Base-by-base conservation (phyloP, 2,329 filamentous ascomycete genomes). In the Aureobasidium sp. region DNA sequence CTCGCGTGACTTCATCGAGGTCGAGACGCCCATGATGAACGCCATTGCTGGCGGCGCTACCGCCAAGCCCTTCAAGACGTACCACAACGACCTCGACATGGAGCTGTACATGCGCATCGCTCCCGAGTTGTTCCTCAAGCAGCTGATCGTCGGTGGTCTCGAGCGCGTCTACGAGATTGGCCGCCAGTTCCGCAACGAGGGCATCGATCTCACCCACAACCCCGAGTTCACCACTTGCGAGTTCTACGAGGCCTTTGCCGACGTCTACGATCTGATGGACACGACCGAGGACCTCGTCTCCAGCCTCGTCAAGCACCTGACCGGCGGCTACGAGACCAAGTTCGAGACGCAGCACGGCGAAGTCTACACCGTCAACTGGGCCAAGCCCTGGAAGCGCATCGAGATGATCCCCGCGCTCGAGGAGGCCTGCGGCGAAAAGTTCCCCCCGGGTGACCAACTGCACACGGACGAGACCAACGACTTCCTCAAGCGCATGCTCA, bases 1-100 rank as follows among this genome's bases (percentile, higher is more conserved):
- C 64, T 60, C 60, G 61, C 80, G 85, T 51, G 88, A 91, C 63
- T 98, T 98, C 70, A 78, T 90, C 53, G 90, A 96, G 69, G 90
- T 97, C 22, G 89, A 97, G 74, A 98, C 93, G 0, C 91, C 93
- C 4, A 96, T 97, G 82, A 90, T 98, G 80, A 94, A 95, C 69
- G 81, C 87, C 64, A 95, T 95, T 66, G 90, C 93, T 25, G 94
- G 93, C 62, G 93, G 93, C 67, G 93, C 93, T 29, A 97, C 93
- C 1, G 93, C 93, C 55, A 90, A 87, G 75, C 93, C 93, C 4
- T 98, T 98, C 73, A 78, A 87, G 61, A 97, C 93, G 12, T 86
- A 95, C 71, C 93, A 97, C 76, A 98, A 98, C 71, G 93, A 97
- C 50, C 79, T 93, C 48, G 82, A 95, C 70, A 90, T 95, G 83